Evolutionary conservation across 2,329 filamentous ascomycete genomes (phyloP).

Genomic region (Aspergillus neotritici): DNA sequence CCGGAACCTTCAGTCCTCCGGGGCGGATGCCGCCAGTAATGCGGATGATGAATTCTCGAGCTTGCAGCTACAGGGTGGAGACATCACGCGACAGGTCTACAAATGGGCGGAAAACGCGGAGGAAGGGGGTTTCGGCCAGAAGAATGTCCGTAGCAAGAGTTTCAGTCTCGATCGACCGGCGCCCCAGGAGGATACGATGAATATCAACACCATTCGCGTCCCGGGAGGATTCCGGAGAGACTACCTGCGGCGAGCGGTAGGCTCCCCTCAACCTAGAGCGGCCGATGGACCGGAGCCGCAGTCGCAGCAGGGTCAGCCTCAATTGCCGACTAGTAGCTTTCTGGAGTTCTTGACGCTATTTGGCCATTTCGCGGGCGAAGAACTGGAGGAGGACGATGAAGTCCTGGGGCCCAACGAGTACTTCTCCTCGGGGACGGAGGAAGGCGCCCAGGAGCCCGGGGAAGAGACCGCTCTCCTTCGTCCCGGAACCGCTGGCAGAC

Average conservation of each 20-base stretch:
- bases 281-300: constrained; percentile 33
- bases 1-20: constrained; percentile 27
- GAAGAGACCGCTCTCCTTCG: constrained; percentile 80
- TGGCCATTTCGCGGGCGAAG: constrained; percentile 94
- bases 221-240: constrained; percentile 92
- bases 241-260: constrained; percentile 71
- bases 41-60: constrained; percentile 87
- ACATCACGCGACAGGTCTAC: constrained; percentile 92
- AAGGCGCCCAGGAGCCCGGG: constrained; percentile 66
- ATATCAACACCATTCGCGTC: constrained; percentile 86
- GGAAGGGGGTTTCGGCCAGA: constrained; percentile 51
- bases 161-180: constrained; percentile 73
- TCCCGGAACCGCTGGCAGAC: constrained; percentile 60
- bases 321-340: constrained; percentile 83
- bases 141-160: constrained; percentile 75
- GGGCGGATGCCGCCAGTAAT: constrained; percentile 28
- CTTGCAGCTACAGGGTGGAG: constrained; percentile 83
- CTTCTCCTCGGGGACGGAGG: constrained; percentile 70
- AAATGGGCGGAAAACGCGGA: constrained; percentile 91
- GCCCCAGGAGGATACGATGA: constrained; percentile 71
- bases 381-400: constrained; percentile 94
- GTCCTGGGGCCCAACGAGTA: constrained; percentile 82
- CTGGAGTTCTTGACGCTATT: constrained; percentile 93
- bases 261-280: constrained; percentile 52
- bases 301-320: constrained; percentile 43